Evolutionary conservation across 2,329 filamentous ascomycete genomes (phyloP), one percentile per base, ranked within the genome.

Genomic region (Hysterium pulicare): DNA sequence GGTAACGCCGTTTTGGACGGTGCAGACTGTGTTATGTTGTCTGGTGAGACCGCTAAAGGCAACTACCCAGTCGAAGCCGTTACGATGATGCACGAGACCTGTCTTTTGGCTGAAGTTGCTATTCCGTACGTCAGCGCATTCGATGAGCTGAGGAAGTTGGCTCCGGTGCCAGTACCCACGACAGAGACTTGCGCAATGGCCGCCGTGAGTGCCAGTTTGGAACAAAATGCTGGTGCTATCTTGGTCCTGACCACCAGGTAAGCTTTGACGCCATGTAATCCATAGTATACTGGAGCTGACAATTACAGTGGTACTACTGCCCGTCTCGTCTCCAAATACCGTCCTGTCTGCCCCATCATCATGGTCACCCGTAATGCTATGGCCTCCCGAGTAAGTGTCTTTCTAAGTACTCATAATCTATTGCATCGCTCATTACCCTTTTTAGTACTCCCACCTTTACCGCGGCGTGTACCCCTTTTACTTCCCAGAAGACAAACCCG

Each of bases 21-120:
- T 62, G 90, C 91, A 49, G 93, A 98, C 81, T 98, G 93, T 74
- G 93, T 98, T 71, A 98, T 98, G 93, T 81, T 98, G 76, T 97
- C 91, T 49, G 93, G 93, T 54, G 93, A 98, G 81, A 98, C 93
- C 34, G 93, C 93, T 73, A 98, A 98, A 83, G 93, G 93, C 62
- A 83, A 77, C 71, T 98, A 98, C 76, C 93, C 93, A 50, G 78
- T 79, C 57, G 89, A 95, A 76, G 87, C 93, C 40, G 91, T 98
- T 46, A 83, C 76, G 53, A 94, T 97, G 87, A 98, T 98, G 93
- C 88, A 93, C 79, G 87, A 96, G 75, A 90, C 93, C 39, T 97
- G 91, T 72, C 78, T 97, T 71, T 84, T 95, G 71, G 93, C 93
- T 40, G 93, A 98, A 78, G 90, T 95, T 69, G 89, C 90, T 53